phyloP scores from a whole-genome alignment of 2,329 filamentous ascomycete genomes.

The Ophiostoma piceae region DNA sequence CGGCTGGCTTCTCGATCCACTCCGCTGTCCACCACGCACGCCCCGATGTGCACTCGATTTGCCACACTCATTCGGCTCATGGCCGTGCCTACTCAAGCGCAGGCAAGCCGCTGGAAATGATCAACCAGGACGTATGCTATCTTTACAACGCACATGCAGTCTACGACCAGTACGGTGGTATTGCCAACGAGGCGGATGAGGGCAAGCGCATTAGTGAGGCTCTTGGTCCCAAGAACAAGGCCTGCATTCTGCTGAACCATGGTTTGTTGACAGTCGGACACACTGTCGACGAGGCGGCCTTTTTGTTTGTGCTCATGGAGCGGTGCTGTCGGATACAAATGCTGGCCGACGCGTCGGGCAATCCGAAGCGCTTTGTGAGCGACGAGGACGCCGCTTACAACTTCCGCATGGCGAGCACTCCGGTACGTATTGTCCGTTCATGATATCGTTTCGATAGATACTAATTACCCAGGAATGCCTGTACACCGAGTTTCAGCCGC shows the following conservation, averaged over 20 bases:
- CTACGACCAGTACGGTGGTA: constrained; percentile 55
- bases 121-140: constrained; percentile 52
- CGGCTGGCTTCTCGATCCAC: constrained; percentile 57
- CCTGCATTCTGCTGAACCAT: constrained; percentile 55
- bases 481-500: constrained; percentile 49
- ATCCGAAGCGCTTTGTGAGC: constrained; percentile 31
- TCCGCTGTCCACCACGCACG: constrained; percentile 51
- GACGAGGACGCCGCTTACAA: constrained; percentile 36
- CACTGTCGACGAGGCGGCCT: constrained; percentile 60
- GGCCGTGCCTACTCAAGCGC: constrained; percentile 56
- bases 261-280: constrained; percentile 54
- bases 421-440: constrained; percentile 24
- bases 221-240: constrained; percentile 42
- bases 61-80: constrained; percentile 51
- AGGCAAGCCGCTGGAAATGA: constrained; percentile 52
- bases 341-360: constrained; percentile 47
- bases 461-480: constrained; percentile 36
- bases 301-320: constrained; percentile 57
- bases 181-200: constrained; percentile 54
- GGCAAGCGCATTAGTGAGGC: constrained; percentile 47
- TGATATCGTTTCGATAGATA: background rate
- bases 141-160: constrained; percentile 54
- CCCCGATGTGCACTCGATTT: constrained; percentile 52
- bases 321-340: constrained; percentile 63
- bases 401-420: constrained; percentile 22